phyloP scores from a whole-genome alignment of 176 grass and related monocot genomes.

The Oropetium thomaeum region DNA sequence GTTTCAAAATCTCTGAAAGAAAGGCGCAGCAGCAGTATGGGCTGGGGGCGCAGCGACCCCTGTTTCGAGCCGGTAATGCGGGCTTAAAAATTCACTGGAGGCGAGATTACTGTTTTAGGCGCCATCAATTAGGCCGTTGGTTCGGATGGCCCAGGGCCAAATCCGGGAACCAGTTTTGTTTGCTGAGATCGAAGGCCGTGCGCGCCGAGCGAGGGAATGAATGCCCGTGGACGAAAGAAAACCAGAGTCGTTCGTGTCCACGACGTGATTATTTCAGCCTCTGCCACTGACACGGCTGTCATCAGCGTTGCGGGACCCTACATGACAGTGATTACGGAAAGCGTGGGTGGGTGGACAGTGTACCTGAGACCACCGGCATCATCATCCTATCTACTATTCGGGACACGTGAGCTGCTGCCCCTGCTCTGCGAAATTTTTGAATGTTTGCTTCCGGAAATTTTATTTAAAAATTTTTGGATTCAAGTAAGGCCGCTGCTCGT shows the following conservation, averaged over 20 bases:
- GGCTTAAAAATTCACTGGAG: neutral
- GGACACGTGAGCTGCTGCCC: conserved; percentile 28
- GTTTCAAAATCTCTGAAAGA: neutral
- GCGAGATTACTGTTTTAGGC: conserved; percentile 27
- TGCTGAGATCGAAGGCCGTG: conserved; percentile 2
- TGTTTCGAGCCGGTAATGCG: conserved; percentile 35
- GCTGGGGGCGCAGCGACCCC: conserved; percentile 38
- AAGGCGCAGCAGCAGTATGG: conserved; percentile 17
- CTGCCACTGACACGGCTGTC: conserved; percentile 16
- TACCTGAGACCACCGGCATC: neutral
- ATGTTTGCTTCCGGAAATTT: neutral
- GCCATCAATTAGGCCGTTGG: neutral
- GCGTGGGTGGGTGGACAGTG: neutral
- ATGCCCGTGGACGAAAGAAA: conserved; percentile 3
- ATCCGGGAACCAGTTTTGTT: fast-evolving
- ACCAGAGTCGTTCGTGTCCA: neutral
- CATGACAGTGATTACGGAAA: neutral
- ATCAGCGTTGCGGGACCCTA: neutral
- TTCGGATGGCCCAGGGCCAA: neutral
- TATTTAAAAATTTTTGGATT: too few species aligned
- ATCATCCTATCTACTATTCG: neutral
- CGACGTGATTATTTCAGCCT: neutral
- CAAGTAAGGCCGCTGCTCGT: neutral
- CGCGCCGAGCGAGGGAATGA: conserved; percentile 35
- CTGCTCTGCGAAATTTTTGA: conserved; percentile 22